A percentile compares a stretch with the other conserved stretches of the same genome.
These are phyloP conservation scores for Cnidoscolus chayamansa DNA, from an alignment of 441 rosid species.

Conservation along the genomic window DNA sequence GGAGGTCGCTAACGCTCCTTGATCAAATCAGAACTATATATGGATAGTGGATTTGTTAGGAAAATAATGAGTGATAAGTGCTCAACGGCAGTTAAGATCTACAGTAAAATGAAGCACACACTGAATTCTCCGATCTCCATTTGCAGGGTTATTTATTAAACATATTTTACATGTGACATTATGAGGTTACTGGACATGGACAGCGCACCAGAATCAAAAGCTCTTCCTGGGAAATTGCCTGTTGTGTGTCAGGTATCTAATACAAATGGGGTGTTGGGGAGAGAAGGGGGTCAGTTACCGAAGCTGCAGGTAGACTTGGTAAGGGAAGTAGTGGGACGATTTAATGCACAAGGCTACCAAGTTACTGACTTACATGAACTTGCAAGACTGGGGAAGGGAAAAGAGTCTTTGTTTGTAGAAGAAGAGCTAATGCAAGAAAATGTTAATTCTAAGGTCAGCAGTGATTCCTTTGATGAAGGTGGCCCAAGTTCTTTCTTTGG, in stretches of 20 bases:
- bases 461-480: conserved; percentile 64
- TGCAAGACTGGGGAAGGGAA: conserved; percentile 56
- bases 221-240: conserved; percentile 46
- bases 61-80: background rate
- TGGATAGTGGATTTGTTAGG: background rate
- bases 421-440: conserved; percentile 47
- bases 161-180: conserved; percentile 32
- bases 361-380: conserved; percentile 44
- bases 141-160: conserved; percentile 38
- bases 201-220: conserved; percentile 52
- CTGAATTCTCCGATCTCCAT: conserved; percentile 16
- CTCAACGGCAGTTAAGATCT: conserved; percentile 9
- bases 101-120: conserved; percentile 3
- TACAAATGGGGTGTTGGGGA: conserved; percentile 34
- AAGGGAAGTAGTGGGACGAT: conserved; percentile 47
- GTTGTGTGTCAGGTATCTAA: conserved; percentile 41
- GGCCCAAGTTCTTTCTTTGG: conserved; percentile 75
- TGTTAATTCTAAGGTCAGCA: conserved; percentile 41
- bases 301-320: conserved; percentile 40
- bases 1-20: background rate
- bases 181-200: conserved; percentile 47
- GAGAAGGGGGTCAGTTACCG: conserved; percentile 45
- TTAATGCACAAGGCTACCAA: conserved; percentile 34
- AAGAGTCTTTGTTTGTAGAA: conserved; percentile 43
- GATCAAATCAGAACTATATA: conserved; percentile 1